Percentiles rank a stretch among this genome's conserved stretches.
Evolutionary conservation across 2,329 filamentous ascomycete species (phyloP).

Genomic region (Macrophomina tecta): DNA sequence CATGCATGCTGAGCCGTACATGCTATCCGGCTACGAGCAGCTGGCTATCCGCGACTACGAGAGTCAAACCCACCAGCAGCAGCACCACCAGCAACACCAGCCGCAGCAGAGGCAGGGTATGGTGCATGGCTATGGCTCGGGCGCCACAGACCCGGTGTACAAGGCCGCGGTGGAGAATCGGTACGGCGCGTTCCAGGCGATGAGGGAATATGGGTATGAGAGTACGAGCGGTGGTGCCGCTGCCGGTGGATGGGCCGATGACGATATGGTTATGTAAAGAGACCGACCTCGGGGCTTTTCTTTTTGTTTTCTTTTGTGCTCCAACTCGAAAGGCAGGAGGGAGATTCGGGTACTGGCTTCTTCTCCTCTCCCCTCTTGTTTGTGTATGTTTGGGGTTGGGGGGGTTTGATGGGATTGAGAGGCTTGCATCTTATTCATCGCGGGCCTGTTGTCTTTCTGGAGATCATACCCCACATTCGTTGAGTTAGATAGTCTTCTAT

Average conservation of each 20-base stretch:
- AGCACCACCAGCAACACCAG: not conserved
- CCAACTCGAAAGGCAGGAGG: too few species aligned
- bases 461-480: slow-evolving; percentile 20
- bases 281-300: not conserved
- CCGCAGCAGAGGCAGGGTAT: slow-evolving; percentile 33
- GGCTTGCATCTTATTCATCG: not conserved
- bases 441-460: not conserved
- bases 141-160: slow-evolving; percentile 74
- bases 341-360: not conserved
- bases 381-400: not conserved
- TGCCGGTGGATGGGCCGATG: slow-evolving; percentile 35
- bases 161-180: slow-evolving; percentile 68
- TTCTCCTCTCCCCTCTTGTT: not conserved
- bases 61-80: not conserved
- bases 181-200: slow-evolving; percentile 68
- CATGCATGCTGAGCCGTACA: slow-evolving; percentile 75
- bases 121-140: slow-evolving; percentile 37
- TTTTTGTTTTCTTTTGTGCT: not conserved
- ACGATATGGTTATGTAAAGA: slow-evolving; percentile 49
- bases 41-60: slow-evolving; percentile 70
- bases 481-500: slow-evolving; percentile 2
- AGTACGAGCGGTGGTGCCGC: slow-evolving; percentile 37
- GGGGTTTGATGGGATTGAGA: not conserved
- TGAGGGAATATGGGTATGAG: slow-evolving; percentile 52
- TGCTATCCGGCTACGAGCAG: slow-evolving; percentile 79